Evolutionary conservation across 83 land plant species (phyloP).

Genomic region (Diphasiastrum complanatum): DNA sequence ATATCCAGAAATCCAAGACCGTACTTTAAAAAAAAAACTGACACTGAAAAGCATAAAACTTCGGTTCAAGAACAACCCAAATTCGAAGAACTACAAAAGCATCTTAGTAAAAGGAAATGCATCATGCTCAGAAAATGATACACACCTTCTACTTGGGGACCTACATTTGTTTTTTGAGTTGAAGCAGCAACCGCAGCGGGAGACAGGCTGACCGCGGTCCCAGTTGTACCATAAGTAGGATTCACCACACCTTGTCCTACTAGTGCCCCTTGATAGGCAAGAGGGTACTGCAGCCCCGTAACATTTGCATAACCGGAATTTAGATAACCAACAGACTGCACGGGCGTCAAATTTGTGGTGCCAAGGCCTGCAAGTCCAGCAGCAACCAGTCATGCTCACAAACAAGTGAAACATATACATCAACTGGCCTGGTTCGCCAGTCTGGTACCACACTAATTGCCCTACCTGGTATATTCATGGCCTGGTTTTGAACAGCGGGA

Average conservation of each 20-base stretch:
- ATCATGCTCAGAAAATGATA: too few species aligned
- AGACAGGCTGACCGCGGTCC: neutral
- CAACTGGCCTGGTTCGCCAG: too few species aligned
- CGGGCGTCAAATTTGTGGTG: slow-evolving; percentile 41
- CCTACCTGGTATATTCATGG: too few species aligned
- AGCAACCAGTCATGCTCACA: slow-evolving; percentile 40
- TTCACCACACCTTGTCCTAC: slow-evolving; percentile 24
- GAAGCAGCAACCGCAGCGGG: slow-evolving; percentile 30
- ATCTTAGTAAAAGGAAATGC: too few species aligned
- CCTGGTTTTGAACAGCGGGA: too few species aligned
- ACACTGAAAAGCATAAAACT: too few species aligned
- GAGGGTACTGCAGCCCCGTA: slow-evolving; percentile 56
- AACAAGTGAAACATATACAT: slow-evolving; percentile 34
- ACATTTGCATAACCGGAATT: slow-evolving; percentile 42
- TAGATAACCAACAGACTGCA: slow-evolving; percentile 42
- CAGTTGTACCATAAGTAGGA: too few species aligned
- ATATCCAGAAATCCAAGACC: too few species aligned
- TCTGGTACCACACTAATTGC: too few species aligned
- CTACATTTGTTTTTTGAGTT: slow-evolving; percentile 41
- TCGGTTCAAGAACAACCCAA: too few species aligned
- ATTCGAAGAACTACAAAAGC: too few species aligned
- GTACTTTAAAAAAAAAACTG: too few species aligned
- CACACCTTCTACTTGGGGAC: slow-evolving; percentile 66
- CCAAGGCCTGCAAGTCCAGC: slow-evolving; percentile 25
- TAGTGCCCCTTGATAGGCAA: slow-evolving; percentile 40